Base-by-base conservation (phyloP, 1,284 basidiomycete species). In the Abortiporus biennis region DNA sequence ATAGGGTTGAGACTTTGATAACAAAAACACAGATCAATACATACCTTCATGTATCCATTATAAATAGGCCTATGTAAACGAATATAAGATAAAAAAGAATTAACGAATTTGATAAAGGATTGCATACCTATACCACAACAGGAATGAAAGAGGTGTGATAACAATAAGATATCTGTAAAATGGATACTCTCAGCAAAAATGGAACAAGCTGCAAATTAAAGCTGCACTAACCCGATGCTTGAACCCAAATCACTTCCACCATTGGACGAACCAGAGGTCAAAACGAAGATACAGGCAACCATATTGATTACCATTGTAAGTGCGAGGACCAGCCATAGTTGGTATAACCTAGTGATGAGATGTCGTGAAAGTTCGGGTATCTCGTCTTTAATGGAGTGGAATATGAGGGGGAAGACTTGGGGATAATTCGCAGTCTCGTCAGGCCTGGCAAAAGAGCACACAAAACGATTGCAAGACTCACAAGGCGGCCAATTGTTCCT, bases 21-120 rank as follows among this genome's bases (percentile, higher is more conserved):
- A 46, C 47, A 45, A 40, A 17, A 5, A 47, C 33, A 35, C 29
- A 27, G 38, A 38, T 22, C 24, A 19, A 41, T 48, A 62, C 69
- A 61, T 59, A 85, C 92, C 75, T 96, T 95, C 84, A 92, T 92
- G 69, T 92, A 93, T 37, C 89, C 94, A 55, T 95, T 94, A 72
- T 98, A 98, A 57, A 95, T 86, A 2, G 95, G 94, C 55, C 92
- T 88, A 54, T 17, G 46, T 16, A 36, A 38, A 45, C 31, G 31
- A 22, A 38, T 43, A 21, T 36, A 50, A 29, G 27, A 46, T 23
- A 41, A 32, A 36, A 43, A 39, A 31, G 36, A n/a, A n/a, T n/a
- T n/a, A n/a, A n/a, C 19, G 44, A 13, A 33, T 3, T 6, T 21
- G 25, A 20, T 8, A 42, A 21, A 38, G 8, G 25, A 32, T 30